These are phyloP conservation scores for Hanseniaspora meyeri DNA, from an alignment of 805 yeast species.

Conservation along the genomic window DNA sequence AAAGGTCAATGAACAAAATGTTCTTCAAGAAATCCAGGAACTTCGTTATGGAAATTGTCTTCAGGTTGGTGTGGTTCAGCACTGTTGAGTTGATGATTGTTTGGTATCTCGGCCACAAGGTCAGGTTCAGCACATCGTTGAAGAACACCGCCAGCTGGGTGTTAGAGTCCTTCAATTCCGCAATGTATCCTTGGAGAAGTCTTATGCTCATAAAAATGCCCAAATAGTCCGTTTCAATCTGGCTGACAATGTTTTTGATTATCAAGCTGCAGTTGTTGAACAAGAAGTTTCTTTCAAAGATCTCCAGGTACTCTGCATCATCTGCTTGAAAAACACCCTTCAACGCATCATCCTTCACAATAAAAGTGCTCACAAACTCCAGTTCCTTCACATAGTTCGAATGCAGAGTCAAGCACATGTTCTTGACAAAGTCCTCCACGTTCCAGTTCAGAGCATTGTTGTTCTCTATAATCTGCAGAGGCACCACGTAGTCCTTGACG, in stretches of 20 bases:
- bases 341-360: slow-evolving; percentile 17
- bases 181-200: slow-evolving; percentile 47
- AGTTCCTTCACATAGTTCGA: neutral
- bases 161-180: slow-evolving; percentile 20
- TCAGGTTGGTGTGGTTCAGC: neutral
- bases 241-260: slow-evolving; percentile 30
- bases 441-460: neutral
- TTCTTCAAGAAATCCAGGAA: slow-evolving; percentile 65
- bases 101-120: slow-evolving; percentile 81
- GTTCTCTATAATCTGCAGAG: slow-evolving; percentile 8
- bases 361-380: neutral
- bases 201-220: slow-evolving; percentile 70
- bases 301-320: neutral
- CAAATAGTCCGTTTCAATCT: slow-evolving; percentile 50
- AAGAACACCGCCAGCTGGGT: slow-evolving; percentile 43
- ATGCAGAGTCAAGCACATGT: neutral
- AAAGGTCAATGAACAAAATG: slow-evolving; percentile 43
- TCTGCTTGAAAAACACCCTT: neutral
- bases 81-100: slow-evolving; percentile 18
- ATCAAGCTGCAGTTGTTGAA: slow-evolving; percentile 39
- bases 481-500: slow-evolving; percentile 1
- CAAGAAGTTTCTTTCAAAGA: slow-evolving; percentile 38
- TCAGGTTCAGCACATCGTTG: slow-evolving; percentile 45
- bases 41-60: neutral
- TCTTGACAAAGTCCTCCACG: slow-evolving; percentile 9